Base-by-base conservation (phyloP, 345 rosid species). In the Eucalyptus marginata region DNA sequence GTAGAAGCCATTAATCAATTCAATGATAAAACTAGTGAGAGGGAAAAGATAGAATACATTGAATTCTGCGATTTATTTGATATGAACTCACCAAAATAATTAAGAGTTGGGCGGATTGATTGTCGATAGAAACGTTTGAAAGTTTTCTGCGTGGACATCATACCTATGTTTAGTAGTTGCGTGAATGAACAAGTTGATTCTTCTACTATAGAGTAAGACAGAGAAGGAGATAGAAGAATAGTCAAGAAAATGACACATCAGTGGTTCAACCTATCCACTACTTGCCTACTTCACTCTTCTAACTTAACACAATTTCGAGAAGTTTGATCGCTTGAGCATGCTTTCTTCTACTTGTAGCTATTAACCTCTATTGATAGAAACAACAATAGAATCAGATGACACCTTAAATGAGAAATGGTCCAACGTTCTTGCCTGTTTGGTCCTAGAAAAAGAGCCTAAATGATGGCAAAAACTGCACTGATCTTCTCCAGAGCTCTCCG, bases 61-160 rank as follows among this genome's bases (percentile, higher is more conserved):
- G 46, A 36, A 24, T 10, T 36, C 8, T 0, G 1, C 2, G 1
- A 76, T 20, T 36, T 76, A 0, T 76, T 76, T 76, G 1, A 10
- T 10, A 40, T 36, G 83, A 44, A 76, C 27, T 18, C 25, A 33
- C 0, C 1, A 1, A 10, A 76, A 76, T 10, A 18, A 36, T 7
- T 36, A 76, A 76, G 83, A 33, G 27, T 58, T 44, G 29, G 1
- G 27, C 15, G 15, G 11, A 76, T 36, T 40, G 1, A 76, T 36
- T 36, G 27, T 20, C 4, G 2, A 36, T 36, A 20, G 83, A 18
- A 20, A 76, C 47, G 0, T 76, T 76, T 36, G 83, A 33, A 40
- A 40, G 29, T 11, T 10, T 76, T 36, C 0, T 76, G 25, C 25
- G 1, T 33, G 25, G 25, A 68, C 13, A 68, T 36, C 40, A 5